Conservation (phyloP, 2,329 filamentous ascomycete genomes). For the Calonectria leucothoes region DNA sequence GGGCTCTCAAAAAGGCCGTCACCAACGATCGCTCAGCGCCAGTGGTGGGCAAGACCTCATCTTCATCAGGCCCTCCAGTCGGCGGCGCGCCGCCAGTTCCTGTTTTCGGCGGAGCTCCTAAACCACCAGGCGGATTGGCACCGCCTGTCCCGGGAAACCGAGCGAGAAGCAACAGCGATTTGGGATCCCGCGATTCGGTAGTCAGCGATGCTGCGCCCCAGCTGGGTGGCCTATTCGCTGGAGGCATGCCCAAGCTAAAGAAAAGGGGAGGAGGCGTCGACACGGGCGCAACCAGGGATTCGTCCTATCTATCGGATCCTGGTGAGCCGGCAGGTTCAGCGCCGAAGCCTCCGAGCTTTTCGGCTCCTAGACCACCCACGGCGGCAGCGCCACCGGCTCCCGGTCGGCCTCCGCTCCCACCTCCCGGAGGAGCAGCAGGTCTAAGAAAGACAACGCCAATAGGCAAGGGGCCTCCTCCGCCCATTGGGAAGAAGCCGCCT, state of each 20-base stretch:
- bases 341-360: constrained; percentile 68
- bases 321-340: constrained; percentile 58
- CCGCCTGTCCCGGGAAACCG: constrained; percentile 79
- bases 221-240: constrained; percentile 87
- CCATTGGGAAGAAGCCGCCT: constrained; percentile 80
- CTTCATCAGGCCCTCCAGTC: constrained; percentile 67
- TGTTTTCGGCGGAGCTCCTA: constrained; percentile 58
- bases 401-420: constrained; percentile 48
- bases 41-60: constrained; percentile 56
- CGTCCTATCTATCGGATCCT: constrained; percentile 85
- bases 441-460: constrained; percentile 68
- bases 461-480: constrained; percentile 77
- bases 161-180: constrained; percentile 87
- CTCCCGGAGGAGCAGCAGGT: constrained; percentile 58
- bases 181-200: constrained; percentile 60
- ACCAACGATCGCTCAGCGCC: constrained; percentile 95
- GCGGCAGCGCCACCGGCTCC: constrained; percentile 34
- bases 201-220: constrained; percentile 75
- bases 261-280: constrained; percentile 86
- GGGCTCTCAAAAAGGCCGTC: constrained; percentile 82
- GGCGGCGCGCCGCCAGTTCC: constrained; percentile 88
- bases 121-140: constrained; percentile 73
- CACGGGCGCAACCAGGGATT: constrained; percentile 69
- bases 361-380: constrained; percentile 63
- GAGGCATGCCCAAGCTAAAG: constrained; percentile 94